phyloP scores from a whole-genome alignment of 1,284 basidiomycete genomes.

The Cryptococcus sp. region DNA sequence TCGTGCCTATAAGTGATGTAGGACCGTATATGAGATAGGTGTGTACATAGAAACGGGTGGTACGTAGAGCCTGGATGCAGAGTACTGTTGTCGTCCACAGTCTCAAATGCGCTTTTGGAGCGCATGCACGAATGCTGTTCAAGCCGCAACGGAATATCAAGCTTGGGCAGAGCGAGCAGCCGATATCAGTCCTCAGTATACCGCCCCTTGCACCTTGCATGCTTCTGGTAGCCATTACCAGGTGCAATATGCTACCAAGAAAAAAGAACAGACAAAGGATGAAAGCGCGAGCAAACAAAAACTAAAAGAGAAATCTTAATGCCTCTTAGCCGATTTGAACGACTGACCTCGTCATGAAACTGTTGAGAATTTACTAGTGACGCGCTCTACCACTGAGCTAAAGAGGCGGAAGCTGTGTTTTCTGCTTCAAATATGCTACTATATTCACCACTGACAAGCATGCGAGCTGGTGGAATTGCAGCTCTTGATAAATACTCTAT shows the following conservation, averaged over 20 bases:
- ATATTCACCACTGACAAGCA: background rate
- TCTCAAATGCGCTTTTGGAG: too few relatives aligned
- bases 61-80: too few relatives aligned
- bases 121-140: too few relatives aligned
- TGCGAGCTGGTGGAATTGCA: background rate
- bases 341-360: conserved; percentile 12
- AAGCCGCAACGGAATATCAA: too few relatives aligned
- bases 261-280: background rate
- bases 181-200: too few relatives aligned
- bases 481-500: background rate
- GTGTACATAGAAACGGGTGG: too few relatives aligned
- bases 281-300: conserved; percentile 5
- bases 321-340: conserved; percentile 15
- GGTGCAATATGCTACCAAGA: background rate
- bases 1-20: too few relatives aligned
- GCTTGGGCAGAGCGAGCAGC: too few relatives aligned
- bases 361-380: conserved; percentile 4
- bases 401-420: conserved; percentile 1
- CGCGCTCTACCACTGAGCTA: conserved; percentile 9
- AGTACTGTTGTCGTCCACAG: too few relatives aligned
- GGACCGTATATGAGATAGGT: too few relatives aligned
- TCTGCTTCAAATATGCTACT: background rate
- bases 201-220: too few relatives aligned
- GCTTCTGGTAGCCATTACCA: too few relatives aligned
- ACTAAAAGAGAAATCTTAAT: conserved; percentile 3